Evolutionary conservation across 1,284 basidiomycete genomes (phyloP).

Genomic region (Puccinia triticina): DNA sequence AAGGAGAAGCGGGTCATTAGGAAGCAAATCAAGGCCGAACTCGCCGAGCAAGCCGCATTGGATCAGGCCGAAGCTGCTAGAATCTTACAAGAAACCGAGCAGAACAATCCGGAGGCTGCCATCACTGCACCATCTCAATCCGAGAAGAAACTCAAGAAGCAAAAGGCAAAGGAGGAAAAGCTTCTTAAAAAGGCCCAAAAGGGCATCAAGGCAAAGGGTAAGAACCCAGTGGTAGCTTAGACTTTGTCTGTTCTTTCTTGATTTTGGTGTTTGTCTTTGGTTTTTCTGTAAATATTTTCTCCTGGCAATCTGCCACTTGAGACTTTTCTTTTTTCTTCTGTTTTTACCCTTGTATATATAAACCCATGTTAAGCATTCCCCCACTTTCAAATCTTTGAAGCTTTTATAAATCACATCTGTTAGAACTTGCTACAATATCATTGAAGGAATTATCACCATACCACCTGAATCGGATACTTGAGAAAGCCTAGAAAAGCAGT

Average conservation of each 20-base stretch:
- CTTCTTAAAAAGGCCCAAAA: constrained; percentile 15
- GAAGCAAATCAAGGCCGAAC: constrained; percentile 44
- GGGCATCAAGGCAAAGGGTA: constrained; percentile 13
- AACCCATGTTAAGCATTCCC: background rate
- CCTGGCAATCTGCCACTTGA: background rate
- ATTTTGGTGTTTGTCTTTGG: background rate
- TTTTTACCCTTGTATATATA: background rate
- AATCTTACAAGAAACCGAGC: background rate
- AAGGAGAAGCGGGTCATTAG: constrained; percentile 21
- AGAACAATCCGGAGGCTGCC: background rate
- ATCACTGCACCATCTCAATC: background rate
- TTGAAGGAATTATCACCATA: too few species aligned
- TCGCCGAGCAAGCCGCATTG: constrained; percentile 30
- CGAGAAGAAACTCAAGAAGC: constrained; percentile 23
- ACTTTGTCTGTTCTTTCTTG: background rate
- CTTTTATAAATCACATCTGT: too few species aligned
- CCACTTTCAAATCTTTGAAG: too few species aligned
- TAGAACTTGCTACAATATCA: too few species aligned
- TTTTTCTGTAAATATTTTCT: background rate
- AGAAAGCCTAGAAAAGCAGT: too few species aligned
- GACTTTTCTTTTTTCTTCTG: background rate
- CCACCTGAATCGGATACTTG: too few species aligned
- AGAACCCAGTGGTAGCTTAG: background rate
- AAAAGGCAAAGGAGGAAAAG: constrained; percentile 18
- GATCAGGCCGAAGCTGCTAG: constrained; percentile 16